Evolutionary conservation across 352 stramenopile species (phyloP).

Genomic region (Peronospora farinosa): DNA sequence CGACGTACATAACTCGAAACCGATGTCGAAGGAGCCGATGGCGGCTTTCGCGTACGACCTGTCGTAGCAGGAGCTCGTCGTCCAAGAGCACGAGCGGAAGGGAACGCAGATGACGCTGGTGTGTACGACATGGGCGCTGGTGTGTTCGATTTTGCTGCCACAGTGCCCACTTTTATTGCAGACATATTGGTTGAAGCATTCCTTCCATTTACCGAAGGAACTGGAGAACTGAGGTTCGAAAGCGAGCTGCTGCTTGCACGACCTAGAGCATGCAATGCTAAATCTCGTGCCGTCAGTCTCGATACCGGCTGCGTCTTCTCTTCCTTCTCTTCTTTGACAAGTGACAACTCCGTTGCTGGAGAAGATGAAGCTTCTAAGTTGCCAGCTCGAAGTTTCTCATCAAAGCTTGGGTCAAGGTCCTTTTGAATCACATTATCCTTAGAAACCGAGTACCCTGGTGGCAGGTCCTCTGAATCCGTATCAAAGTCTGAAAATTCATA

Average conservation of each 20-base stretch:
- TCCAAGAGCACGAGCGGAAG: conserved; percentile 19
- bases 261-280: conserved; percentile 29
- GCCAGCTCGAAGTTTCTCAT: conserved; percentile 1
- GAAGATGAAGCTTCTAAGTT: conserved; percentile 4
- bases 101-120: conserved; percentile 24
- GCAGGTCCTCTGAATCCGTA: conserved; percentile 25
- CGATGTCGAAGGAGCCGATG: conserved; percentile 14
- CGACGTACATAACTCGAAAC: conserved; percentile 29
- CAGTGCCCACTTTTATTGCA: not conserved
- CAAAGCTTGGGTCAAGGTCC: conserved; percentile 11
- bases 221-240: conserved; percentile 23
- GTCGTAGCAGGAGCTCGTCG: conserved; percentile 23
- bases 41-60: conserved; percentile 9
- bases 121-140: conserved; percentile 27
- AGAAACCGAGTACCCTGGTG: conserved; percentile 19
- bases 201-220: conserved; percentile 17
- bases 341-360: conserved; percentile 17
- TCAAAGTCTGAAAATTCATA: conserved; percentile 34
- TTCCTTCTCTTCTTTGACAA: conserved; percentile 22
- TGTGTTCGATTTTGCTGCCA: conserved; percentile 10
- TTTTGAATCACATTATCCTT: conserved; percentile 2
- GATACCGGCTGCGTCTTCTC: conserved; percentile 9
- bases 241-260: conserved; percentile 19
- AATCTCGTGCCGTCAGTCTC: conserved; percentile 25
- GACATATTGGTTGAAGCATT: conserved; percentile 3